Evolutionary conservation across 2,329 filamentous ascomycete genomes (phyloP).

Genomic region (Paecilomyces variotii): DNA sequence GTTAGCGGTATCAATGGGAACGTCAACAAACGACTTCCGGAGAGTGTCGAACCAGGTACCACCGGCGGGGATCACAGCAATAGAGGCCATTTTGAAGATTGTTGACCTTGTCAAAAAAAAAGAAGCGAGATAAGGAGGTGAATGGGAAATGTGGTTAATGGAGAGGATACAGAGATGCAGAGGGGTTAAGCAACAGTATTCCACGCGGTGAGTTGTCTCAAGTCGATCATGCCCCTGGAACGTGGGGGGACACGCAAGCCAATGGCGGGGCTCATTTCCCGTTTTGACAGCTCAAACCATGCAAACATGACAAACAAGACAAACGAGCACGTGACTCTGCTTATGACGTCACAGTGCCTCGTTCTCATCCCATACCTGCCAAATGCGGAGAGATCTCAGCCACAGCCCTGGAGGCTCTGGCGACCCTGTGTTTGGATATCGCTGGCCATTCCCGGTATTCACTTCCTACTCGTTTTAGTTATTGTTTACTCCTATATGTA

Average conservation of each 20-base stretch:
- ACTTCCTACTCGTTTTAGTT: background rate
- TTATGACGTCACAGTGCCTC: constrained; percentile 23
- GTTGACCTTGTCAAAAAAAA: background rate
- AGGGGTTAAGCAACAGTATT: constrained; percentile 9
- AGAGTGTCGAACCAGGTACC: constrained; percentile 80
- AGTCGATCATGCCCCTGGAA: background rate
- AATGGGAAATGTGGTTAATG: background rate
- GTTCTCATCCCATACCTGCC: background rate
- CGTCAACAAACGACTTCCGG: constrained; percentile 74
- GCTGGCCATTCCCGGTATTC: background rate
- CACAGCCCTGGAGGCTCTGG: background rate
- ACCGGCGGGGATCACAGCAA: constrained; percentile 48
- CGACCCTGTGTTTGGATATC: background rate
- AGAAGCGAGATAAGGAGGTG: too few relatives aligned
- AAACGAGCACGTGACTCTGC: constrained; percentile 5
- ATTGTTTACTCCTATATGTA: background rate
- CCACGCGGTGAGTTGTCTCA: constrained; percentile 2
- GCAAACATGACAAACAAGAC: constrained; percentile 19
- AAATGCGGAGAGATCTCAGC: background rate
- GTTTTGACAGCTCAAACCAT: constrained; percentile 14
- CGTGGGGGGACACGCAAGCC: constrained; percentile 2
- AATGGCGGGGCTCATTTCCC: constrained; percentile 10
- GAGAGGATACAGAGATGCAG: background rate
- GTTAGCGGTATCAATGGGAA: constrained; percentile 64
- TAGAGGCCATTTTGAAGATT: constrained; percentile 44